Evolutionary conservation across 352 stramenopile species (phyloP).

Genomic region (Pythium grandisporangium): DNA sequence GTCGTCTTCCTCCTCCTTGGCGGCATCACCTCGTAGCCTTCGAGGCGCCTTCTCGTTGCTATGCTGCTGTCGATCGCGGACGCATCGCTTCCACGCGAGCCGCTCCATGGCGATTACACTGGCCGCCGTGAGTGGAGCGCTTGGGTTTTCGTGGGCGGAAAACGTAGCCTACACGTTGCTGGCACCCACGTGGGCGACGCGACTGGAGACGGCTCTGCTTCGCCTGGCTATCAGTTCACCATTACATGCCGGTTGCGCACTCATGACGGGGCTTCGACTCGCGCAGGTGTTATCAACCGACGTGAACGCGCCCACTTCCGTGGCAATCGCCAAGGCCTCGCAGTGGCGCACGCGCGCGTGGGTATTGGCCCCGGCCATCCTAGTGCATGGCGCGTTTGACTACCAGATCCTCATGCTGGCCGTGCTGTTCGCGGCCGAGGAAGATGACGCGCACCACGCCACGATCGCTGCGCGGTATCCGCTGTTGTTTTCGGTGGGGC

Average conservation of each 20-base stretch:
- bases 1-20: too few species aligned
- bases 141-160: conserved; percentile 59
- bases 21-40: too few species aligned
- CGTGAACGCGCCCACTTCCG: conserved; percentile 1
- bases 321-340: conserved; percentile 6
- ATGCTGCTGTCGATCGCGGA: too few species aligned
- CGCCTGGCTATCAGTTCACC: conserved; percentile 31
- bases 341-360: conserved; percentile 25
- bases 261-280: conserved; percentile 56
- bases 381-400: conserved; percentile 55
- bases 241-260: conserved; percentile 53
- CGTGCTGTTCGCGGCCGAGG: conserved; percentile 23
- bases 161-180: conserved; percentile 44
- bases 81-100: too few species aligned
- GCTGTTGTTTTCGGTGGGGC: conserved; percentile 21
- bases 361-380: conserved; percentile 30
- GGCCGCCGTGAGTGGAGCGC: conserved; percentile 28
- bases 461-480: too few species aligned
- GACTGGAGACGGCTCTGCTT: conserved; percentile 26
- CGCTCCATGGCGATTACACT: too few species aligned
- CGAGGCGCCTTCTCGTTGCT: too few species aligned
- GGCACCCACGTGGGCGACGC: conserved; percentile 16
- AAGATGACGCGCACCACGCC: conserved; percentile 16
- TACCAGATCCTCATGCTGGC: conserved; percentile 45
- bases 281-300: conserved; percentile 19